Conservation (phyloP, 257 asterid species). For the Gentiana straminea region DNA sequence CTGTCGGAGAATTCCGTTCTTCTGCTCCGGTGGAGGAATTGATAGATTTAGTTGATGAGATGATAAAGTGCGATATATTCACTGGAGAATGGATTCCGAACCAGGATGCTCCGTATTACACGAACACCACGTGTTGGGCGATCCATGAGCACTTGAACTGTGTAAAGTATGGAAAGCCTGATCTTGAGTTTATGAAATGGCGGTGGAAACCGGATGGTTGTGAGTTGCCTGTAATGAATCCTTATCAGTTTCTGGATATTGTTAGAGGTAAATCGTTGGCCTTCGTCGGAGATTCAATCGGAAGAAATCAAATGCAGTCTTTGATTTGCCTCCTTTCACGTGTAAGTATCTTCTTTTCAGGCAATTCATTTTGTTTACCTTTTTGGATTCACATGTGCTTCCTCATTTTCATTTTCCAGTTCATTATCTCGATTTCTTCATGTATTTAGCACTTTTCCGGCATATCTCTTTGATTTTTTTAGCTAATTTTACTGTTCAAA, state of each 20-base stretch:
- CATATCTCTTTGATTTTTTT: too few species aligned
- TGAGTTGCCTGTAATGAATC: slow-evolving; percentile 19
- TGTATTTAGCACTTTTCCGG: too few species aligned
- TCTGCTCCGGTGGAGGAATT: slow-evolving; percentile 4
- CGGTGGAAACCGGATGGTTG: slow-evolving; percentile 26
- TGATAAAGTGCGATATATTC: slow-evolving; percentile 16
- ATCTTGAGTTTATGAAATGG: slow-evolving; percentile 19
- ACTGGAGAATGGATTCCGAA: slow-evolving; percentile 24
- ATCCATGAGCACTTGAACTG: slow-evolving; percentile 24
- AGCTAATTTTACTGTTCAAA: too few species aligned
- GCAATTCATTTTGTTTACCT: too few species aligned
- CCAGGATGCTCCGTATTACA: slow-evolving; percentile 20
- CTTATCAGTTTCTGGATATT: slow-evolving; percentile 22
- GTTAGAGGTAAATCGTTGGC: slow-evolving; percentile 26
- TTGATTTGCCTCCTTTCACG: slow-evolving; percentile 24
- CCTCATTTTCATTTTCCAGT: too few species aligned
- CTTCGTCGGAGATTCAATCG: slow-evolving; percentile 23
- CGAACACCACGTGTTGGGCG: slow-evolving; percentile 19
- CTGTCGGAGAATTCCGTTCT: neutral
- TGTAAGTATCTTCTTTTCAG: slow-evolving; percentile 8
- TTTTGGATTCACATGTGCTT: too few species aligned
- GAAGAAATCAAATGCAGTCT: slow-evolving; percentile 29
- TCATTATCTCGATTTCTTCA: too few species aligned
- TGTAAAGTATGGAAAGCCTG: slow-evolving; percentile 25
- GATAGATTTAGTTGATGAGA: slow-evolving; percentile 2